Percentiles rank a stretch among this genome's conserved stretches.
phyloP scores from a whole-genome alignment of 2,329 filamentous ascomycete species.

The Ramularia endophylla region DNA sequence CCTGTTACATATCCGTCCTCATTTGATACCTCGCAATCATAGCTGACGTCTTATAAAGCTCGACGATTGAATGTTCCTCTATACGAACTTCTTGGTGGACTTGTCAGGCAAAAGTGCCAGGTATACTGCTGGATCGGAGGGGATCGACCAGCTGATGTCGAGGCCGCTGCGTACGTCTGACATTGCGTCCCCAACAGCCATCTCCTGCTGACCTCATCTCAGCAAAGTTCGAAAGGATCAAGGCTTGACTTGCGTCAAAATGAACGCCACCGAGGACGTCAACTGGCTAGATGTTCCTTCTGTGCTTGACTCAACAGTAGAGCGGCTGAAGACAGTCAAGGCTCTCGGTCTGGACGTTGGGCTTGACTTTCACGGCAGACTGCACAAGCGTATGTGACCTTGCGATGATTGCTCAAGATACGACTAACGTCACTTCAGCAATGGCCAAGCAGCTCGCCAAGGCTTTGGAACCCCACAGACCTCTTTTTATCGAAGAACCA shows the following conservation, averaged over 20 bases:
- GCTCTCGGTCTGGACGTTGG: constrained; percentile 64
- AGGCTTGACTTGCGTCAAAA: constrained; percentile 64
- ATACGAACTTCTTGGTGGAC: constrained; percentile 68
- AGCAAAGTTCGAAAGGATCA: constrained; percentile 50
- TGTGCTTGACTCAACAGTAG: constrained; percentile 56
- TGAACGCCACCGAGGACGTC: constrained; percentile 73
- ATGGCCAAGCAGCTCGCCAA: constrained; percentile 73
- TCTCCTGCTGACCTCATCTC: too few relatives aligned
- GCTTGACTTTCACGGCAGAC: constrained; percentile 70
- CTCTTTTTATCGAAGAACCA: constrained; percentile 72
- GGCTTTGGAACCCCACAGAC: constrained; percentile 59
- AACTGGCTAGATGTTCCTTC: constrained; percentile 70
- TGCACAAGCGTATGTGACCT: constrained; percentile 55
- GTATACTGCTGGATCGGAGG: constrained; percentile 78
- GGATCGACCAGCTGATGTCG: constrained; percentile 62
- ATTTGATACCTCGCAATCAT: too few relatives aligned
- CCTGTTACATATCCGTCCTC: too few relatives aligned
- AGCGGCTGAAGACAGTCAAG: constrained; percentile 64
- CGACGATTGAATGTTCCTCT: constrained; percentile 60
- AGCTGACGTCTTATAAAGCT: constrained; percentile 31
- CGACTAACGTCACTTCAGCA: too few relatives aligned
- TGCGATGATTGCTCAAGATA: too few relatives aligned
- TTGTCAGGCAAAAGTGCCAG: constrained; percentile 61
- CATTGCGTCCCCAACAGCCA: too few relatives aligned
- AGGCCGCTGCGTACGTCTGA: constrained; percentile 32